Conservation (phyloP, 140 eudicot genomes). For the Eryngium alpinum region DNA sequence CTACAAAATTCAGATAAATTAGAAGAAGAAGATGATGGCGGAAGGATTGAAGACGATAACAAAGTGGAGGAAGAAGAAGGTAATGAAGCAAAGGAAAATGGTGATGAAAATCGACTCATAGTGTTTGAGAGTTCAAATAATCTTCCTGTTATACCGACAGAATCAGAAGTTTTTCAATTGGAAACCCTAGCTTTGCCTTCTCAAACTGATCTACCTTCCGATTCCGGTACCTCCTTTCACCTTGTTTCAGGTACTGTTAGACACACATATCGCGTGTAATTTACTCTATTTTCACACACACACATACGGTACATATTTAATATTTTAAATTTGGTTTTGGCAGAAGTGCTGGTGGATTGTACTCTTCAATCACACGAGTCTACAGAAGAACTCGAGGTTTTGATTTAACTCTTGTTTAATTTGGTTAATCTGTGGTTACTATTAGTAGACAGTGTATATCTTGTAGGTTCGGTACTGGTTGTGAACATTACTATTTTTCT, state of each 20-base stretch:
- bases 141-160: conserved; percentile 6
- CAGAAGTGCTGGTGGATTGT: not conserved
- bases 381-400: not conserved
- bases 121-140: conserved; percentile 14
- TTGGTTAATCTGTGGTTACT: not conserved
- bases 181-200: conserved; percentile 34
- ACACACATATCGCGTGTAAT: not conserved
- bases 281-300: not conserved
- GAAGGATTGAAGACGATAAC: conserved; percentile 20
- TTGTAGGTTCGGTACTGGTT: not conserved
- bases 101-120: conserved; percentile 12
- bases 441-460: not conserved
- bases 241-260: not conserved
- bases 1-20: conserved; percentile 12
- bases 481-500: too few relatives aligned
- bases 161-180: conserved; percentile 14
- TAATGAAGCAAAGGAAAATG: conserved; percentile 16
- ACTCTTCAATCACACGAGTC: not conserved
- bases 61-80: conserved; percentile 21
- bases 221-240: not conserved
- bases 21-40: conserved; percentile 19
- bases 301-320: too few relatives aligned
- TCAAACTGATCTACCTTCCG: not conserved
- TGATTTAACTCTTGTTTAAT: not conserved
- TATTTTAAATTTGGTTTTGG: not conserved